phyloP scores from a whole-genome alignment of 2,329 filamentous ascomycete genomes.

The Stachybotrys chartarum region DNA sequence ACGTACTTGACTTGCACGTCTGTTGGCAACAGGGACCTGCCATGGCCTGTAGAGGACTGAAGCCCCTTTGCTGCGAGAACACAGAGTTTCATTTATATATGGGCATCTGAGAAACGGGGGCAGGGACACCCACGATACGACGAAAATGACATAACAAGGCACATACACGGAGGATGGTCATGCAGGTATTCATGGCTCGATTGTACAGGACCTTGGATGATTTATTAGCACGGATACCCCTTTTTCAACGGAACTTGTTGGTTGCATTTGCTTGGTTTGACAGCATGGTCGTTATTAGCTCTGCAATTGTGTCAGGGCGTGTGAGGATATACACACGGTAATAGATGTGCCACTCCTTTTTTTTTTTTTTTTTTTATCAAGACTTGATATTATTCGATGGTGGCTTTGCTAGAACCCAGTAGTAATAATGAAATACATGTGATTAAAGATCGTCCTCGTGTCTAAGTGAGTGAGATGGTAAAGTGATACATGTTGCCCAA shows the following conservation, averaged over 20 bases:
- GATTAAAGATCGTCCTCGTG: no score
- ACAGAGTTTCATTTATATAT: neutral
- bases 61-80: neutral
- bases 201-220: constrained; percentile 10
- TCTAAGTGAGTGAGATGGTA: no score
- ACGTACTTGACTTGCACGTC: constrained; percentile 45
- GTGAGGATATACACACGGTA: no score
- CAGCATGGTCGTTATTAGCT: neutral
- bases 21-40: constrained; percentile 41
- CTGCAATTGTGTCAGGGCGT: neutral
- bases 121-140: neutral
- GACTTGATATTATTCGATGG: no score
- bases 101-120: neutral
- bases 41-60: constrained; percentile 36
- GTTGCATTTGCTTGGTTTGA: neutral
- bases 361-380: no score
- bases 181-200: constrained; percentile 1
- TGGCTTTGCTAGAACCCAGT: no score
- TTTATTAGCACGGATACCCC: constrained; percentile 15
- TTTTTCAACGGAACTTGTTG: constrained; percentile 9
- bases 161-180: neutral
- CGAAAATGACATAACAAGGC: neutral
- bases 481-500: neutral
- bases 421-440: no score
- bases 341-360: no score